Evolutionary conservation across 2,329 filamentous ascomycete species (phyloP).

Genomic region (Fusarium fracticaudum): DNA sequence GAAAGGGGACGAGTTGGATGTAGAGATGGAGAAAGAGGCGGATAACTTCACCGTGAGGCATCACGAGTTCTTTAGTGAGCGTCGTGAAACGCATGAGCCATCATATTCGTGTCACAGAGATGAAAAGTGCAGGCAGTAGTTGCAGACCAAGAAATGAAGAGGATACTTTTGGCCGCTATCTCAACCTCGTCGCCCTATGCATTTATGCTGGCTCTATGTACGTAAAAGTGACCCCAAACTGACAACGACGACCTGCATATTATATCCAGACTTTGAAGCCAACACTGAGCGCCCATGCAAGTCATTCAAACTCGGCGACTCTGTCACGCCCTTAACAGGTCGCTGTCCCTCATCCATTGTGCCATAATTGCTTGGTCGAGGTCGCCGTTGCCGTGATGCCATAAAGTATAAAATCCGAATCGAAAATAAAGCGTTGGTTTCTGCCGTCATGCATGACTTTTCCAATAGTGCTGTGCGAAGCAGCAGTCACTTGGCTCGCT

Average conservation of each 20-base stretch:
- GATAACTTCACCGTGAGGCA: neutral
- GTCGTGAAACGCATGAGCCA: neutral
- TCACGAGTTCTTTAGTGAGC: neutral
- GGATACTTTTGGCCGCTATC: conserved; percentile 31
- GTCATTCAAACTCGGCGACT: neutral
- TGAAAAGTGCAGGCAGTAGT: conserved; percentile 19
- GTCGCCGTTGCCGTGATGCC: conserved; percentile 31
- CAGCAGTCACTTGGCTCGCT: conserved; percentile 16
- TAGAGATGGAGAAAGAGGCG: neutral
- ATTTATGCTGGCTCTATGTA: conserved; percentile 38
- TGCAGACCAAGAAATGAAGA: conserved; percentile 21
- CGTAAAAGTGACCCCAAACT: conserved; percentile 27
- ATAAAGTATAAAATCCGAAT: conserved; percentile 30
- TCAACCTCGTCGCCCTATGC: neutral
- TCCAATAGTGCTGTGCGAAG: conserved; percentile 30
- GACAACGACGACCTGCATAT: conserved; percentile 33
- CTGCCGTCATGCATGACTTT: conserved; percentile 35
- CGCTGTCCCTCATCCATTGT: neutral
- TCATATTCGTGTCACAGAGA: conserved; percentile 1
- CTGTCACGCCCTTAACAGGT: neutral
- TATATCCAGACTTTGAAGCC: conserved; percentile 37
- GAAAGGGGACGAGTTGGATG: neutral
- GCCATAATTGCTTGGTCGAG: neutral
- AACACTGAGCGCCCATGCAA: conserved; percentile 8
- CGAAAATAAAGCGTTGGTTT: conserved; percentile 30